These are phyloP conservation scores for Thalassiosira tumida DNA, from an alignment of 352 stramenopile genomes.

Conservation along the genomic window DNA sequence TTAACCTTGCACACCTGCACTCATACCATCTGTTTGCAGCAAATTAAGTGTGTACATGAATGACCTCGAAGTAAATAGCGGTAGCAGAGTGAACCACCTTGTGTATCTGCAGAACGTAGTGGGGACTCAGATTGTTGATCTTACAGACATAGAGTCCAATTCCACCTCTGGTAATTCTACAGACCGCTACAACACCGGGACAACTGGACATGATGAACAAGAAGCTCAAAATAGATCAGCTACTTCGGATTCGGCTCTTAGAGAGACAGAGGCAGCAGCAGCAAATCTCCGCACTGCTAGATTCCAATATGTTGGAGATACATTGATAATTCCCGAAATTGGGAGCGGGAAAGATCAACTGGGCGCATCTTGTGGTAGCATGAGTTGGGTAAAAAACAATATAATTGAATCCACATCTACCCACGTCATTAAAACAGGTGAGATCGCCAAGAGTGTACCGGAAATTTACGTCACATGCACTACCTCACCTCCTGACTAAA, in stretches of 20 bases:
- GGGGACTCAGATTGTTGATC: neutral
- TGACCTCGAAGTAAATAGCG: neutral
- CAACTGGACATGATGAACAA: no score
- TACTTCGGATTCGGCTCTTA: neutral
- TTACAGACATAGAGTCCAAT: neutral
- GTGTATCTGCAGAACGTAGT: neutral
- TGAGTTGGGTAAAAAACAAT: neutral
- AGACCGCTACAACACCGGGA: no score
- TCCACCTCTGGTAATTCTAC: no score
- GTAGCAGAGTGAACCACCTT: neutral
- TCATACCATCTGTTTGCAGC: neutral
- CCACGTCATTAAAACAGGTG: neutral
- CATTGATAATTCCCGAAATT: neutral
- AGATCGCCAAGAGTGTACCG: neutral
- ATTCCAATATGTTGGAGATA: neutral
- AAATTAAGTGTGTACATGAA: neutral
- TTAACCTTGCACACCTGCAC: neutral
- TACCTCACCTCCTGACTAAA: no score
- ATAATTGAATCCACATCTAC: neutral
- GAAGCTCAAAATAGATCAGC: neutral
- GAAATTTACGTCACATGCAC: no score
- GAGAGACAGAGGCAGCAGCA: neutral
- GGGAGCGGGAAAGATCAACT: neutral
- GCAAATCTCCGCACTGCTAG: neutral
- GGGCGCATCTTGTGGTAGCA: neutral